phyloP scores from a whole-genome alignment of 768 basidiomycete genomes.

The Xerocomellus chrysenteron region DNA sequence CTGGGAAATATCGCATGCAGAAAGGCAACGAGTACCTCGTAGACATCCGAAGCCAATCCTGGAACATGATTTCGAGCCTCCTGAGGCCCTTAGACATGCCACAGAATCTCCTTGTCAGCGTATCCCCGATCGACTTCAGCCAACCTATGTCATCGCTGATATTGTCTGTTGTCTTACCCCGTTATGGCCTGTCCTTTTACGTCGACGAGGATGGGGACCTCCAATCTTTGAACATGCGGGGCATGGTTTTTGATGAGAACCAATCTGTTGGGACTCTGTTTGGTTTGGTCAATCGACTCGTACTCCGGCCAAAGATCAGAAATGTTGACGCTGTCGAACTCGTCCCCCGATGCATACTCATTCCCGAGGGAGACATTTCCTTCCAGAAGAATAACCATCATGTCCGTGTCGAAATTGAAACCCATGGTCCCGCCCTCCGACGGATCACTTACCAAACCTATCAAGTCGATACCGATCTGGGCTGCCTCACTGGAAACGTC shows the following conservation, averaged over 20 bases:
- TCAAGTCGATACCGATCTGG: slow-evolving; percentile 29
- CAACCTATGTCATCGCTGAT: neutral
- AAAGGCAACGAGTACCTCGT: slow-evolving; percentile 16
- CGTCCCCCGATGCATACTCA: slow-evolving; percentile 31
- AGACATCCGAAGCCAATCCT: slow-evolving; percentile 29
- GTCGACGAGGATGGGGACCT: slow-evolving; percentile 33
- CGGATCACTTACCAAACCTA: slow-evolving; percentile 30
- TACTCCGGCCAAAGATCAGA: slow-evolving; percentile 34
- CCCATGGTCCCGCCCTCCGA: neutral
- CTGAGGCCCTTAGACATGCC: slow-evolving; percentile 25
- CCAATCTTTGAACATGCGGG: slow-evolving; percentile 41
- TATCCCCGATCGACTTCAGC: neutral
- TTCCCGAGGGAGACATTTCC: slow-evolving; percentile 37
- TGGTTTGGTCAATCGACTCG: slow-evolving; percentile 40
- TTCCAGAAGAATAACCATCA: slow-evolving; percentile 13
- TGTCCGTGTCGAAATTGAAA: slow-evolving; percentile 16
- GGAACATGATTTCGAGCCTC: slow-evolving; percentile 26
- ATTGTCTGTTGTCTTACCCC: slow-evolving; percentile 38
- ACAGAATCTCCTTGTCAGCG: slow-evolving; percentile 23
- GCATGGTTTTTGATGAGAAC: slow-evolving; percentile 40
- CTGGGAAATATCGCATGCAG: slow-evolving; percentile 8
- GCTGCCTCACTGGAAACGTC: slow-evolving; percentile 27
- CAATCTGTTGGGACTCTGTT: slow-evolving; percentile 47
- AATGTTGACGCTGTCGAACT: neutral
- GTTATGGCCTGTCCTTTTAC: slow-evolving; percentile 42